These are phyloP conservation scores for Yamadazyma dushanensis DNA, from an alignment of 1,139 yeast genomes.

Conservation along the genomic window DNA sequence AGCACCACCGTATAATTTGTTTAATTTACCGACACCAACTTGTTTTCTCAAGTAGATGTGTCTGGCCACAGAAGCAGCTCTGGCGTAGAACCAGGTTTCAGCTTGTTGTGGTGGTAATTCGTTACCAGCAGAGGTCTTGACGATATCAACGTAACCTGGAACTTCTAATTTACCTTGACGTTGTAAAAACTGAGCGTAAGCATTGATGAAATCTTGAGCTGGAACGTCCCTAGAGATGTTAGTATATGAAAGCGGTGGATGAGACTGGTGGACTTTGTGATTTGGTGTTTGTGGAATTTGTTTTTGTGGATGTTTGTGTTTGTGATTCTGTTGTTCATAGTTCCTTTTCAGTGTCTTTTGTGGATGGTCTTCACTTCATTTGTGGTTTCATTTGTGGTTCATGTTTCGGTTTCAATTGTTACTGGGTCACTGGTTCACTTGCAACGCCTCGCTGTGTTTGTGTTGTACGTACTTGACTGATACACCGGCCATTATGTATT, in stretches of 20 bases:
- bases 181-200: constrained; percentile 99
- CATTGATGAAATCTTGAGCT: constrained; percentile 99
- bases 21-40: constrained; percentile 98
- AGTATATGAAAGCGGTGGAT: constrained; percentile 25
- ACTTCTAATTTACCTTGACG: constrained; percentile 99
- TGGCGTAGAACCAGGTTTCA: constrained; percentile 99
- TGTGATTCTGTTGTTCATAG: neutral
- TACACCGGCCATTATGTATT: constrained; percentile 81
- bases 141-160: constrained; percentile 99
- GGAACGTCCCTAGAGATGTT: constrained; percentile 88
- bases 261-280: too few relatives aligned
- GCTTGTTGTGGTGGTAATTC: constrained; percentile 99
- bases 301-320: neutral
- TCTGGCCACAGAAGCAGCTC: constrained; percentile 99
- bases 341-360: too few relatives aligned
- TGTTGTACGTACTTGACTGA: constrained; percentile 83
- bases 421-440: too few relatives aligned
- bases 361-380: too few relatives aligned
- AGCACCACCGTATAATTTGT: constrained; percentile 99
- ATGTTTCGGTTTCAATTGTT: too few relatives aligned
- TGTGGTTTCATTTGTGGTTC: too few relatives aligned
- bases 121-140: constrained; percentile 98
- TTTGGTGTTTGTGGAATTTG: neutral
- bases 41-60: constrained; percentile 99
- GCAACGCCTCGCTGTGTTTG: constrained; percentile 1